Evolutionary conservation across 257 asterid genomes (phyloP), one percentile per base, ranked within the genome.

Genomic region (Mentha longifolia): DNA sequence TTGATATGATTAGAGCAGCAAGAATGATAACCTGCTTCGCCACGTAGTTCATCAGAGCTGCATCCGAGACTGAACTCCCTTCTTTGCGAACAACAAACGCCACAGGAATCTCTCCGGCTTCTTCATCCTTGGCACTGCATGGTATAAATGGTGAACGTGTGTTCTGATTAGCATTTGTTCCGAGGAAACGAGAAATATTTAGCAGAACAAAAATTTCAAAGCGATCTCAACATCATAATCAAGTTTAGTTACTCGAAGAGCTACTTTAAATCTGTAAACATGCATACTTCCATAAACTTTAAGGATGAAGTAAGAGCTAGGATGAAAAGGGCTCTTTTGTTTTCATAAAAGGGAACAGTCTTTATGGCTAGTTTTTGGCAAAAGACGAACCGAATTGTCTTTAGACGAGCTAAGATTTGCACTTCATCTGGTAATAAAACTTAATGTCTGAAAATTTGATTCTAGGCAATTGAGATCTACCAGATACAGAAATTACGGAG

Each of bases 81-180:
- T 83, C 72, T 68, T 74, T 87, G 41, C 61, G 82, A n/a, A 84
- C 96, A 2, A 88, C 89, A 78, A 87, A 88, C 33, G 97, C 98
- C 66, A 90, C 92, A 0, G 98, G 97, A 68, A 92, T 87, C 79
- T 92, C 98, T 37, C 97, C 98, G 7, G 88, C 92, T 73, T 87
- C 96, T 73, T 87, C 91, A 31, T 92, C 89, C 39, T 71, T 74
- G 22, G 63, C 85, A n/a, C 97, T 92, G 77, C 71, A 30, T 58
- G 35, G 42, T 39, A 22, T 41, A 47, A 70, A 49, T 4, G 45
- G 15, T 28, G 22, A 5, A 16, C 39, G 42, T 7, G 31, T 22
- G 35, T 49, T 22, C 14, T 11, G 68, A 3, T 25, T 62, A 30
- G 13, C 14, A 14, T 30, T 28, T 8, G n/a, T 11, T 55, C 11